Base-by-base conservation (phyloP, 208 protist genomes). In the Leishmania amazonensis region DNA sequence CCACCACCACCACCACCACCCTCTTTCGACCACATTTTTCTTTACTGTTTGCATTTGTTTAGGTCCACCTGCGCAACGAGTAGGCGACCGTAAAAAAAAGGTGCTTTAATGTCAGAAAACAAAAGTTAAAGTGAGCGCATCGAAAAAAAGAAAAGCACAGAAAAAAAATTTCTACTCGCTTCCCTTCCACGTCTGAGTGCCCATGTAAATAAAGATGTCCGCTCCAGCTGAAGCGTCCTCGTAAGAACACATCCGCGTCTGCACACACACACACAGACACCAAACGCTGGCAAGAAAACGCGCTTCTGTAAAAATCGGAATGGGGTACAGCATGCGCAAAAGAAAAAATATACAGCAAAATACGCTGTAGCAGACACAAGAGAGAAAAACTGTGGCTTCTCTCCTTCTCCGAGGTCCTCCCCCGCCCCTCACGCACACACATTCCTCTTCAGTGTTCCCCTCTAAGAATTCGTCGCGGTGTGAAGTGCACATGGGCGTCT, bases 61-160 rank as follows among this genome's bases (percentile, higher is more conserved):
- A 17, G 65, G 38, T 45, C 47, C 71, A 51, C 47, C 45, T 75
- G 40, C 6, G 45, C 71, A 75, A 75, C 71, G 71, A 75, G 45
- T 75, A 45, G 45, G 40, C 64, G 40, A 67, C 35, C 67, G 78
- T 13, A 31, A 81, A 75, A 35, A 35, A 35, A 13, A 38, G 19
- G 47, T 42, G 7, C 42, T 21, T 35, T 57, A 31, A 75, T 38
- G 47, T 15, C 6, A 19, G 31, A 38, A 28, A 75, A 75, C 0
- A 24, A 35, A 19, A 38, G 70, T 54, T 49, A 19, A 31, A 57
- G 11, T 57, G 70, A 54, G n/a, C 45, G 31, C 40, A 67, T 68
- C 51, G 21, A 42, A 19, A 11, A 58, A 35, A 57, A 72, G 21
- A 57, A 72, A 40, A 68, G 15, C 31, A 54, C 49, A 72, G 62